A percentile compares a stretch with the other conserved stretches of the same genome.
phyloP scores from a whole-genome alignment of 805 yeast species.

The Saturnispora mendoncae region DNA sequence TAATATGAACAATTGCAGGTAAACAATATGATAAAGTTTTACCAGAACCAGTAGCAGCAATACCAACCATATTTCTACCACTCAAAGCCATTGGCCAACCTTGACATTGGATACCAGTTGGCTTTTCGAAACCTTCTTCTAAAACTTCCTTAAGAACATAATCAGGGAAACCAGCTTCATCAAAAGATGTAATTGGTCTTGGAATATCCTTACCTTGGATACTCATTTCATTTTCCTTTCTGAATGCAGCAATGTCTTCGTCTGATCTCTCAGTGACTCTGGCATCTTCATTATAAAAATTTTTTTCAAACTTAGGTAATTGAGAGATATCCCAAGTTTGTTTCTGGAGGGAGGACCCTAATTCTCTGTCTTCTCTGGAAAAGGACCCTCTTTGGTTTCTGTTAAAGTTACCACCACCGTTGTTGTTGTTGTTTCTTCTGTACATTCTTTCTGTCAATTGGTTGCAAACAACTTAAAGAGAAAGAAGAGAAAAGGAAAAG shows the following conservation, averaged over 20 bases:
- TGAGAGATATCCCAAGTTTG: conserved; percentile 76
- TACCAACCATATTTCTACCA: conserved; percentile 98
- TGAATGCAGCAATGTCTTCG: conserved; percentile 62
- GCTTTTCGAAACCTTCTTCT: conserved; percentile 85
- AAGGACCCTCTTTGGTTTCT: conserved; percentile 31
- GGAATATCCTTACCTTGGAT: conserved; percentile 80
- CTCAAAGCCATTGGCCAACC: conserved; percentile 99
- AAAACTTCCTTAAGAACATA: conserved; percentile 85
- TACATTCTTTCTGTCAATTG: conserved; percentile 1
- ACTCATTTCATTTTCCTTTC: conserved; percentile 81
- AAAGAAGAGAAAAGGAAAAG: background rate
- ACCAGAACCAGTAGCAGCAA: conserved; percentile 99
- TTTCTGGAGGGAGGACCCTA: conserved; percentile 50
- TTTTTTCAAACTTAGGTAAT: conserved; percentile 87
- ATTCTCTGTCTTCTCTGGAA: conserved; percentile 34
- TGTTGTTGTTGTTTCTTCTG: conserved; percentile 21
- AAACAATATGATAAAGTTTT: conserved; percentile 94
- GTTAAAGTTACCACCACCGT: conserved; percentile 20
- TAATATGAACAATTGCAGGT: conserved; percentile 95
- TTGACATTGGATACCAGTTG: conserved; percentile 97
- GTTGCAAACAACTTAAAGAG: background rate
- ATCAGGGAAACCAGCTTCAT: conserved; percentile 97
- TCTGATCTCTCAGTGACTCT: conserved; percentile 67
- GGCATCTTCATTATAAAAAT: conserved; percentile 84
- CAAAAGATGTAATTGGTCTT: conserved; percentile 85